phyloP scores from a whole-genome alignment of 78 protist species.

The Planoprotostelium fungivorum region DNA sequence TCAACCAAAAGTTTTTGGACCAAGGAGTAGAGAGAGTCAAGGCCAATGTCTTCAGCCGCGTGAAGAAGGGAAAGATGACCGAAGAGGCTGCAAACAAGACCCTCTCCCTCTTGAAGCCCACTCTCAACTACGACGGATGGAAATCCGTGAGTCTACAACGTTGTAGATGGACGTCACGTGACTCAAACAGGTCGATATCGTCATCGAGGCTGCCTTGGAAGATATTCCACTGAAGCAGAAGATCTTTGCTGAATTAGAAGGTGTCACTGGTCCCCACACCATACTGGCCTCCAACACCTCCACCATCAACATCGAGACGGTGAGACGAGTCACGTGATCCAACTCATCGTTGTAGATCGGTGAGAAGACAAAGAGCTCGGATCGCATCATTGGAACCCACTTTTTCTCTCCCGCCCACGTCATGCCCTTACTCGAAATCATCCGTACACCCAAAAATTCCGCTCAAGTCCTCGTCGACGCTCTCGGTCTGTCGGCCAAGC shows the following conservation, averaged over 20 bases:
- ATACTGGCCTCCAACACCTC: constrained; percentile 67
- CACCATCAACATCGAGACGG: constrained; percentile 37
- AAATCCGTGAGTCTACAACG: background rate
- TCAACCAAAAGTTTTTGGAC: constrained; percentile 12
- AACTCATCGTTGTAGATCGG: constrained; percentile 8
- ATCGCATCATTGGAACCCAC: constrained; percentile 51
- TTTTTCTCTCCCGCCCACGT: constrained; percentile 76
- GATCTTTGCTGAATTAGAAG: constrained; percentile 48
- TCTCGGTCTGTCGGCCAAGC: background rate
- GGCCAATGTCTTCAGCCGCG: background rate
- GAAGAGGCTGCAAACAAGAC: background rate
- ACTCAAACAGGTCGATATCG: constrained; percentile 11
- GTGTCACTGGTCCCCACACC: constrained; percentile 15
- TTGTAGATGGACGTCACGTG: background rate
- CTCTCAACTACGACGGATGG: constrained; percentile 4
- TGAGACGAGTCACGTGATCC: background rate
- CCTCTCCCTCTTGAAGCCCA: background rate
- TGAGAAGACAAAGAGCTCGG: constrained; percentile 8
- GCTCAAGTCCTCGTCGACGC: background rate
- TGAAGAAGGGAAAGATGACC: constrained; percentile 13
- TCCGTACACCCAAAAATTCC: constrained; percentile 3
- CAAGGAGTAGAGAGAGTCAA: background rate
- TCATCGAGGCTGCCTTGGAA: constrained; percentile 71
- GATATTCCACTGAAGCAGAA: constrained; percentile 40
- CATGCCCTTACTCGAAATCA: constrained; percentile 68